A percentile compares a stretch with the other conserved stretches of the same genome.
phyloP scores from a whole-genome alignment of 768 basidiomycete species.

The Pleurotus giganteus region DNA sequence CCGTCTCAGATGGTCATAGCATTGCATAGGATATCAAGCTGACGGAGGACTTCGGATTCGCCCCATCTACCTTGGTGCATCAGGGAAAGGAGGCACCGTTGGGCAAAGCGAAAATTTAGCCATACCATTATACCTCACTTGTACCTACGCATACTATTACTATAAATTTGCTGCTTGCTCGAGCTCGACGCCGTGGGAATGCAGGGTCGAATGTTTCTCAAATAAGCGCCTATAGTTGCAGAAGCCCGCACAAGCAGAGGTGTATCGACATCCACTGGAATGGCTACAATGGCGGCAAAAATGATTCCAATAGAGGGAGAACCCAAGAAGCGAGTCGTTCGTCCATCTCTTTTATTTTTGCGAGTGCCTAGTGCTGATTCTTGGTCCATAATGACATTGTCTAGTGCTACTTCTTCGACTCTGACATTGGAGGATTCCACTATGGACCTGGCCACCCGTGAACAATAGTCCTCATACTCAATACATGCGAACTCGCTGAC shows the following conservation, averaged over 20 bases:
- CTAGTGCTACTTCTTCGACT: slow-evolving; percentile 99
- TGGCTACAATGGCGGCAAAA: slow-evolving; percentile 36
- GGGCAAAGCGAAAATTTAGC: slow-evolving; percentile 63
- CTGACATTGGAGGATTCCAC: slow-evolving; percentile 98
- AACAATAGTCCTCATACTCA: slow-evolving; percentile 20
- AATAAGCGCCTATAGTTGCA: not conserved
- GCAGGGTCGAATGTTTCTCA: not conserved
- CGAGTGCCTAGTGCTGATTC: slow-evolving; percentile 12
- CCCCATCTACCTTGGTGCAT: slow-evolving; percentile 80
- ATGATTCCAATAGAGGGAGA: slow-evolving; percentile 73
- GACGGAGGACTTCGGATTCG: slow-evolving; percentile 79
- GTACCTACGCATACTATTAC: slow-evolving; percentile 10
- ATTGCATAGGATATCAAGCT: slow-evolving; percentile 56
- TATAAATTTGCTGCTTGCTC: slow-evolving; percentile 10
- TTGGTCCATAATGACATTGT: slow-evolving; percentile 14
- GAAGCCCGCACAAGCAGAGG: not conserved
- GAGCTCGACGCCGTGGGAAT: not conserved
- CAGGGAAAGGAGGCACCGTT: slow-evolving; percentile 64
- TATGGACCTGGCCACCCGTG: slow-evolving; percentile 98
- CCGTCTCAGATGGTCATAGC: slow-evolving; percentile 11
- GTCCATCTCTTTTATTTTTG: slow-evolving; percentile 30
- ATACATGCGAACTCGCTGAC: slow-evolving; percentile 14
- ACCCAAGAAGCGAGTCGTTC: slow-evolving; percentile 82
- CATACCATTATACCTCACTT: not conserved
- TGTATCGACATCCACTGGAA: not conserved